Conservation (phyloP, 2,329 filamentous ascomycete species). For the Metarhizium humberi region DNA sequence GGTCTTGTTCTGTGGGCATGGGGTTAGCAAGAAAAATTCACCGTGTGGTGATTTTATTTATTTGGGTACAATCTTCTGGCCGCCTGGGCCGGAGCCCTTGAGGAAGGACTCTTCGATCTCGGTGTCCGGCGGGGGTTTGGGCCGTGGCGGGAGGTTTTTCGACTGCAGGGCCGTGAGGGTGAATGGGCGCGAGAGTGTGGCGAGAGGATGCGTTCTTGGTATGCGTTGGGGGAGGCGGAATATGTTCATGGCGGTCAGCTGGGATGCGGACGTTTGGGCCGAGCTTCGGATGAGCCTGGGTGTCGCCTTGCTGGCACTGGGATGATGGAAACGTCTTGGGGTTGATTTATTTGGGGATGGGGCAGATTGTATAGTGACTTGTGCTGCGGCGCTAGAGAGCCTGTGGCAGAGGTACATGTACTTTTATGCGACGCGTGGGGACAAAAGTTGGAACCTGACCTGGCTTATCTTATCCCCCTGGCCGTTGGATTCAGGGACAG, state of each 20-base stretch:
- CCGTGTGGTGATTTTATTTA: too few relatives aligned
- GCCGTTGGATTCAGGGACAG: too few relatives aligned
- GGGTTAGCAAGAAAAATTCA: background rate
- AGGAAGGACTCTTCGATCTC: conserved; percentile 82
- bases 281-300: too few relatives aligned
- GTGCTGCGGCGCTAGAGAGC: too few relatives aligned
- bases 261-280: too few relatives aligned
- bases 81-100: conserved; percentile 85
- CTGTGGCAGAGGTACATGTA: too few relatives aligned
- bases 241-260: background rate
- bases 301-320: background rate
- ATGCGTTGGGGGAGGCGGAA: background rate
- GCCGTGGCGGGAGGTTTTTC: conserved; percentile 63
- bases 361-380: too few relatives aligned
- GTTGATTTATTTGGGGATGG: too few relatives aligned
- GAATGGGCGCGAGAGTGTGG: conserved; percentile 15
- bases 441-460: background rate
- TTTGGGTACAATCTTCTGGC: conserved; percentile 74
- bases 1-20: conserved; percentile 69
- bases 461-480: too few relatives aligned
- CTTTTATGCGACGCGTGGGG: too few relatives aligned
- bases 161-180: conserved; percentile 17
- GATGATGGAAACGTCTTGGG: background rate
- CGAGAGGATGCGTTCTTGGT: background rate
- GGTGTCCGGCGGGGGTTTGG: conserved; percentile 59